phyloP scores from a whole-genome alignment of 1,284 basidiomycete species.

The Sanguinoderma infundibulare region DNA sequence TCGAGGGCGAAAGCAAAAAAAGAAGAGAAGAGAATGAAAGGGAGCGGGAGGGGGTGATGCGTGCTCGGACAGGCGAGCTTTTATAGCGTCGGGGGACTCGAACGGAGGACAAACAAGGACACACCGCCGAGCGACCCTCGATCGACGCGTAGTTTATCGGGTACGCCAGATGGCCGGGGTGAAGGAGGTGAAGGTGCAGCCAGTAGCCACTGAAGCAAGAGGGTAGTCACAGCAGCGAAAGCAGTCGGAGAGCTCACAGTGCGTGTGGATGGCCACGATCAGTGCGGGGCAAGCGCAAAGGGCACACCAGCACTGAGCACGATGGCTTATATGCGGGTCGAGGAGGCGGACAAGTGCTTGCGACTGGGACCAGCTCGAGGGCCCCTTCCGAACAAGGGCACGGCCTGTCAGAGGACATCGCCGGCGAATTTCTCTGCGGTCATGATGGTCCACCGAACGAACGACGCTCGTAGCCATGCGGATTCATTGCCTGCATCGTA shows the following conservation, averaged over 20 bases:
- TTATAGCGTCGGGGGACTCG: conserved; percentile 22
- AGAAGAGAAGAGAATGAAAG: conserved; percentile 24
- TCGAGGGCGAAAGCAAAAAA: conserved; percentile 34
- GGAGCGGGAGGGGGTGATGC: conserved; percentile 19
- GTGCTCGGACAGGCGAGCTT: conserved; percentile 3
- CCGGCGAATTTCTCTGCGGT: conserved; percentile 1
- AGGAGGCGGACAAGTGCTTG: conserved; percentile 3
- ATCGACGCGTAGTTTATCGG: conserved; percentile 14
- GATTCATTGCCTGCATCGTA: neutral
- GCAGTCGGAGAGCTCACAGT: neutral
- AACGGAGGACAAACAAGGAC: conserved; percentile 32
- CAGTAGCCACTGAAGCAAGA: neutral
- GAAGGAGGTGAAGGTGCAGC: conserved; percentile 13
- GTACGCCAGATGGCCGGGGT: conserved; percentile 1
- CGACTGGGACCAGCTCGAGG: neutral
- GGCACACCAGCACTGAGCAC: neutral
- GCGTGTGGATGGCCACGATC: neutral
- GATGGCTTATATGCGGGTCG: neutral
- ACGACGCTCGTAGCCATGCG: neutral
- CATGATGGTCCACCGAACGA: neutral
- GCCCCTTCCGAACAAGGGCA: neutral
- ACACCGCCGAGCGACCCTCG: conserved; percentile 21
- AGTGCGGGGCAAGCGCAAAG: neutral
- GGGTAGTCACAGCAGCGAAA: neutral
- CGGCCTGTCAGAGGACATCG: neutral